A percentile compares a stretch with the other conserved stretches of the same genome.
phyloP scores from a whole-genome alignment of 768 basidiomycete species.

The Naganishia kalamii region DNA sequence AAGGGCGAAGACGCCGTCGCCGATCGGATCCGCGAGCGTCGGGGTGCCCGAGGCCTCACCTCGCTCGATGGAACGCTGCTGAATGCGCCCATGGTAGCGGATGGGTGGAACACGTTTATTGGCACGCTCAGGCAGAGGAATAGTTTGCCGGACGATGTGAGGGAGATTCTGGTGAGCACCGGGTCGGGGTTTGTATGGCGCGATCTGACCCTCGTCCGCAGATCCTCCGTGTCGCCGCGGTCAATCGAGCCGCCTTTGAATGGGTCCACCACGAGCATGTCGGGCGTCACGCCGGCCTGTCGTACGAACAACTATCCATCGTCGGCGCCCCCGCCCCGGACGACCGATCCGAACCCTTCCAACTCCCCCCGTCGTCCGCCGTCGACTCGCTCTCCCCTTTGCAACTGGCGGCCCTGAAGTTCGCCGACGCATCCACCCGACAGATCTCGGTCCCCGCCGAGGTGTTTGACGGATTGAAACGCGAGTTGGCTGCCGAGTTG shows the following conservation, averaged over 20 bases:
- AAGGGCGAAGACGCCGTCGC: conserved; percentile 26
- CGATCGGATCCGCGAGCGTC: conserved; percentile 39
- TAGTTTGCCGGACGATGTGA: conserved; percentile 39
- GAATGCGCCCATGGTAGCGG: conserved; percentile 35
- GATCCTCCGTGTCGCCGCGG: conserved; percentile 44
- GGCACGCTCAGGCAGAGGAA: conserved; percentile 38
- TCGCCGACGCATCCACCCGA: conserved; percentile 59
- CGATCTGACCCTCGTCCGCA: neutral
- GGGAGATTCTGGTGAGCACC: conserved; percentile 41
- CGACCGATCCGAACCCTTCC: neutral
- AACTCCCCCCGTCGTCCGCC: conserved; percentile 45
- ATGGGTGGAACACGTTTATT: conserved; percentile 44
- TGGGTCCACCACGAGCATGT: conserved; percentile 47
- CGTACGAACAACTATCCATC: conserved; percentile 54
- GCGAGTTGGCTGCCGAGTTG: conserved; percentile 33
- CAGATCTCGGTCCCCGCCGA: conserved; percentile 50
- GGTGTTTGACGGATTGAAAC: conserved; percentile 50
- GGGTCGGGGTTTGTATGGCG: neutral
- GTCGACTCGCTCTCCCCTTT: conserved; percentile 49
- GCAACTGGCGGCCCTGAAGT: conserved; percentile 55
- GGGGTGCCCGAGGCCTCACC: conserved; percentile 40
- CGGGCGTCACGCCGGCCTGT: conserved; percentile 54
- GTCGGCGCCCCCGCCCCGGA: conserved; percentile 49
- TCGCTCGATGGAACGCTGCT: conserved; percentile 42
- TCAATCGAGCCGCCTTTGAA: conserved; percentile 41